These are phyloP conservation scores for Juglanconis juglandina DNA, from an alignment of 2,329 filamentous ascomycete species.

Conservation along the genomic window DNA sequence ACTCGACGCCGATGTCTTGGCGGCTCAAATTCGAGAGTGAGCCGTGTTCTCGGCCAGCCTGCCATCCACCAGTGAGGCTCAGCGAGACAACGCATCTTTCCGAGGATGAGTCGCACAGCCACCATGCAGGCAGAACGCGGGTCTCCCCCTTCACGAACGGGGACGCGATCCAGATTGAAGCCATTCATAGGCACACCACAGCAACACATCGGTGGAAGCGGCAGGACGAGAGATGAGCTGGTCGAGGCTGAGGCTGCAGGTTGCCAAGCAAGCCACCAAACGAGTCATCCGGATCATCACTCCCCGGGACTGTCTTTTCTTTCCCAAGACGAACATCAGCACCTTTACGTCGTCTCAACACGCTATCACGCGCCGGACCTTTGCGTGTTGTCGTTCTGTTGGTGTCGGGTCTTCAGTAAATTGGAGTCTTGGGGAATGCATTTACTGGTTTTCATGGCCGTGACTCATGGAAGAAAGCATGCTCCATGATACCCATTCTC, in stretches of 20 bases:
- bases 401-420: not conserved
- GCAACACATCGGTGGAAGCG: not conserved
- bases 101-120: not conserved
- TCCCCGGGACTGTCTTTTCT: too few relatives aligned
- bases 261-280: not conserved
- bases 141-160: not conserved
- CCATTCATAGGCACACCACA: not conserved
- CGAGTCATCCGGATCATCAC: not conserved
- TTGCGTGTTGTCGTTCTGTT: not conserved
- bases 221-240: not conserved
- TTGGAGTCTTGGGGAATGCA: not conserved
- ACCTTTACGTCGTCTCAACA: not conserved
- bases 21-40: conserved; percentile 19
- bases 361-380: not conserved
- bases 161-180: not conserved
- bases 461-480: not conserved
- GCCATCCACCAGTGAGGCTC: not conserved
- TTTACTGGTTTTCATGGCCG: not conserved
- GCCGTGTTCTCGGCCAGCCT: not conserved
- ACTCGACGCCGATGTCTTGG: conserved; percentile 79
- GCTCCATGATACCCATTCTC: not conserved
- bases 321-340: too few relatives aligned
- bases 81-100: not conserved
- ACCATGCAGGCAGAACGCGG: not conserved
- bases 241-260: not conserved